Conservation (phyloP, 257 asterid species). For the Solanum sitiens region DNA sequence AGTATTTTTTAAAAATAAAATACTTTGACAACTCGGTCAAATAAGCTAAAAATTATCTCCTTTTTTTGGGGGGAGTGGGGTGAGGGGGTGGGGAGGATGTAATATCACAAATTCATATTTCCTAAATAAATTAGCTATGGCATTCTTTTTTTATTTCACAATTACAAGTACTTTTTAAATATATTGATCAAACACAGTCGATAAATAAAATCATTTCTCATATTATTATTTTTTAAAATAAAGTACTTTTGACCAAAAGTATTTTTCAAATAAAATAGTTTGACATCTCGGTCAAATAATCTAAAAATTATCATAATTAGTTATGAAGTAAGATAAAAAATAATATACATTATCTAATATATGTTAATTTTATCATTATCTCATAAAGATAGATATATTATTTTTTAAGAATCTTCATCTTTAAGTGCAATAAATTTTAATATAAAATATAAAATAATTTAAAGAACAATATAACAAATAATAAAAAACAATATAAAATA, state of each 20-base stretch:
- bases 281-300: background rate
- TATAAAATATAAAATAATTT: too few species aligned
- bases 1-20: too few species aligned
- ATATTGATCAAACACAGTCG: background rate
- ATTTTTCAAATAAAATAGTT: background rate
- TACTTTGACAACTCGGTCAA: too few species aligned
- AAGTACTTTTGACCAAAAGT: background rate
- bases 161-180: background rate
- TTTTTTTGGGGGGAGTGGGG: too few species aligned
- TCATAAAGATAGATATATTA: background rate
- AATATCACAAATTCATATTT: background rate
- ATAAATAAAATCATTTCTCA: background rate
- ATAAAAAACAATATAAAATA: too few species aligned
- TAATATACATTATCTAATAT: background rate
- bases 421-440: fast-evolving
- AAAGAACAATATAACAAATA: too few species aligned
- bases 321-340: background rate
- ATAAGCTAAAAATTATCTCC: too few species aligned
- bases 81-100: background rate
- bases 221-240: background rate
- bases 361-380: too few species aligned
- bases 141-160: background rate
- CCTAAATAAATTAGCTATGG: background rate
- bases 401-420: too few species aligned
- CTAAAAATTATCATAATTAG: background rate